Evolutionary conservation across 257 asterid genomes (phyloP).

Genomic region (Solanum bulbocastanum): DNA sequence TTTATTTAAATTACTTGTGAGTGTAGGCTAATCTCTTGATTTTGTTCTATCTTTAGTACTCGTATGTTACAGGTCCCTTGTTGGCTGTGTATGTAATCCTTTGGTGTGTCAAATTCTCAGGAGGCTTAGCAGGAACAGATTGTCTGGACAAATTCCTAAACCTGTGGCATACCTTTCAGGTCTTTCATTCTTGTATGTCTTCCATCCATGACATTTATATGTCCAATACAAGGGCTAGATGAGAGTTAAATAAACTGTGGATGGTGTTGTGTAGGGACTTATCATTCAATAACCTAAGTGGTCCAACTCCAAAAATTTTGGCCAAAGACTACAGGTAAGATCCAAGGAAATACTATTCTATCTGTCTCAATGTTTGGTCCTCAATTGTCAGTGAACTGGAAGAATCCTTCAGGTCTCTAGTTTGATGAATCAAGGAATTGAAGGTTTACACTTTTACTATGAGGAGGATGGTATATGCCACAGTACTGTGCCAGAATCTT

Average conservation of each 20-base stretch:
- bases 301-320: conserved; percentile 64
- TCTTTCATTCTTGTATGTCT: conserved; percentile 85
- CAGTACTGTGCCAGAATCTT: neutral
- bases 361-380: neutral
- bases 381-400: neutral
- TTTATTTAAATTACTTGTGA: conserved; percentile 65
- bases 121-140: conserved; percentile 72
- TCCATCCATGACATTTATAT: conserved; percentile 9
- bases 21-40: conserved; percentile 12
- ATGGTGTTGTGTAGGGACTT: conserved; percentile 59
- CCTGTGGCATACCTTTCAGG: conserved; percentile 68
- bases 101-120: conserved; percentile 31
- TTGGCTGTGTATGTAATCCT: conserved; percentile 2
- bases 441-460: neutral
- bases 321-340: conserved; percentile 89
- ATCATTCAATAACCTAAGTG: conserved; percentile 79
- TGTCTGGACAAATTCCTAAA: conserved; percentile 69
- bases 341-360: neutral
- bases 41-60: neutral
- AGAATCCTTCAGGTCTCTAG: neutral
- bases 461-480: neutral
- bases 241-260: neutral
- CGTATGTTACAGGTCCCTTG: neutral
- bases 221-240: neutral
- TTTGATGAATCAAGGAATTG: neutral